phyloP scores from a whole-genome alignment of 768 basidiomycete species.

The Lepiota brunneoincarnata region DNA sequence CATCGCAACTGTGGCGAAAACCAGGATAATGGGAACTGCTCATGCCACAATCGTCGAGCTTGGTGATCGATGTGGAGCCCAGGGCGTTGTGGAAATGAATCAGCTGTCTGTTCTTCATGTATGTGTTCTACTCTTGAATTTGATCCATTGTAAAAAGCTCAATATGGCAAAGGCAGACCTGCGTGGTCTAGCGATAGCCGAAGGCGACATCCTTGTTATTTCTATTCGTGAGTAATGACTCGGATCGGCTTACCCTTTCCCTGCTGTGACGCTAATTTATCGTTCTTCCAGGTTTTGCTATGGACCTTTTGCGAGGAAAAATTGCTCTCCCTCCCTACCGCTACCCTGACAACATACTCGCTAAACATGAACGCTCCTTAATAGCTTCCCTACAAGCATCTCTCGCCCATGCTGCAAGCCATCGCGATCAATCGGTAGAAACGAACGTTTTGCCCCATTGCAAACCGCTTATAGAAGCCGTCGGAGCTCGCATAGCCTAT shows the following conservation, averaged over 20 bases:
- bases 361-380: constrained; percentile 19
- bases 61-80: constrained; percentile 35
- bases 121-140: constrained; percentile 9
- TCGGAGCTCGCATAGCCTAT: constrained; percentile 26
- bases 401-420: constrained; percentile 10
- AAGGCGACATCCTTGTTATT: constrained; percentile 19
- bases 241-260: not conserved
- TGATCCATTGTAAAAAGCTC: not conserved
- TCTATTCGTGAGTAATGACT: constrained; percentile 20
- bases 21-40: constrained; percentile 21
- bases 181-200: constrained; percentile 19
- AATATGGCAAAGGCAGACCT: constrained; percentile 12
- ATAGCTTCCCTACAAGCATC: constrained; percentile 9
- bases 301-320: constrained; percentile 17
- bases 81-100: constrained; percentile 33
- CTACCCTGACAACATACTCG: constrained; percentile 17
- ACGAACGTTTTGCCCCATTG: constrained; percentile 20
- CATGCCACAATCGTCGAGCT: constrained; percentile 18
- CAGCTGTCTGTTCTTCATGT: constrained; percentile 27
- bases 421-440: constrained; percentile 17
- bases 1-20: constrained; percentile 30
- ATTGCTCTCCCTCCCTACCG: constrained; percentile 14
- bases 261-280: not conserved
- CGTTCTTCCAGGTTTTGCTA: too few species aligned
- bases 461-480: constrained; percentile 22